Evolutionary conservation across 805 yeast genomes (phyloP).

Genomic region (Ogataea pilisensis): DNA sequence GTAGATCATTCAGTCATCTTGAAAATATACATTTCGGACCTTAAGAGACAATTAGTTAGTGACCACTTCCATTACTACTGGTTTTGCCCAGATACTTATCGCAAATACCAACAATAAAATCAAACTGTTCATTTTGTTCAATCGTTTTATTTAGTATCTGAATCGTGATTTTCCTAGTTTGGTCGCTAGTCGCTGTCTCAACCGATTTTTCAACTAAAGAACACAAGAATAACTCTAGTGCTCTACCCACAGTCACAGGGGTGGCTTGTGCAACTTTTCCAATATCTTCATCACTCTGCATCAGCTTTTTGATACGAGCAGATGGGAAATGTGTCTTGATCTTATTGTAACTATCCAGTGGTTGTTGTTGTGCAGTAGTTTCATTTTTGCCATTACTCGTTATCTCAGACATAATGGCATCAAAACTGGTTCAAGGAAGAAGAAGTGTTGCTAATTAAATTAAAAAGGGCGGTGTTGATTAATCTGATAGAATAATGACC

Average conservation of each 20-base stretch:
- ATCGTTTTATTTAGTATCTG: constrained; percentile 83
- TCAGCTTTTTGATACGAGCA: constrained; percentile 90
- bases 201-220: constrained; percentile 82
- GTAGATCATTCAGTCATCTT: too few species aligned
- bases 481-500: neutral
- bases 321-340: constrained; percentile 85
- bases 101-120: constrained; percentile 73
- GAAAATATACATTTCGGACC: too few species aligned
- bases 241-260: constrained; percentile 96
- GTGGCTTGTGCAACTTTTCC: constrained; percentile 99
- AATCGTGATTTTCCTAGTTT: constrained; percentile 77
- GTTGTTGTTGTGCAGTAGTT: neutral
- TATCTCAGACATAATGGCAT: neutral
- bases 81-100: constrained; percentile 24
- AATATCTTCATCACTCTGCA: constrained; percentile 98
- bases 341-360: constrained; percentile 35
- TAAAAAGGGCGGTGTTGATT: too few species aligned
- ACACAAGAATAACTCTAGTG: constrained; percentile 87
- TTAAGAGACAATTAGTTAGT: neutral
- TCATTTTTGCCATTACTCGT: neutral
- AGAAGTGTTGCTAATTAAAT: too few species aligned
- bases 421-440: too few species aligned
- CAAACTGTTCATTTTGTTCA: constrained; percentile 83
- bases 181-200: constrained; percentile 67
- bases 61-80: constrained; percentile 2